phyloP scores from a whole-genome alignment of 331 rosid species.

The Acacia concinna region DNA sequence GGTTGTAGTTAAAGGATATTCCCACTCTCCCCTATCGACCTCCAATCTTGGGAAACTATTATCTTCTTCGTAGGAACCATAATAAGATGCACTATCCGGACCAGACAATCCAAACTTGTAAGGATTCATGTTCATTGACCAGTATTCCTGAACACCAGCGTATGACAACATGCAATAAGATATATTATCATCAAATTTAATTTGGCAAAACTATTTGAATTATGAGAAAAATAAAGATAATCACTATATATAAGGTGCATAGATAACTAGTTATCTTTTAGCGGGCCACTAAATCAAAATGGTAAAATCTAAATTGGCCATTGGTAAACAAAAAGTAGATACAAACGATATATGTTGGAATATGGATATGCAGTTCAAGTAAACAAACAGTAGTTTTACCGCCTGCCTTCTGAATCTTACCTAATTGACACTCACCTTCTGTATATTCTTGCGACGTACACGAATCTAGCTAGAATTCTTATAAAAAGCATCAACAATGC shows the following conservation, averaged over 20 bases:
- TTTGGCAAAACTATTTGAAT: neutral
- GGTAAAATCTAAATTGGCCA: neutral
- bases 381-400: neutral
- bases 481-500: neutral
- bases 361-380: neutral
- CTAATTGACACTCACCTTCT: neutral
- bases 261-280: neutral
- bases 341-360: neutral
- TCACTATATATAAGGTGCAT: neutral
- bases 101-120: conserved; percentile 75
- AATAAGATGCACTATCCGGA: conserved; percentile 65
- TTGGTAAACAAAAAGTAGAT: neutral
- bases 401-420: neutral
- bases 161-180: conserved; percentile 21
- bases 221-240: conserved; percentile 18
- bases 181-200: conserved; percentile 22
- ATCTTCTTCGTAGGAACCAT: conserved; percentile 60
- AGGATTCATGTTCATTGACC: conserved; percentile 86
- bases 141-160: conserved; percentile 63
- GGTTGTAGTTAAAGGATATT: conserved; percentile 54
- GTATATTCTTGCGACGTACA: neutral
- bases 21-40: conserved; percentile 67
- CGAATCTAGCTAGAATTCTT: neutral
- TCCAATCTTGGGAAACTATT: conserved; percentile 75
- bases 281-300: neutral